phyloP scores from a whole-genome alignment of 805 yeast species.

The Ogataea trehalophila region DNA sequence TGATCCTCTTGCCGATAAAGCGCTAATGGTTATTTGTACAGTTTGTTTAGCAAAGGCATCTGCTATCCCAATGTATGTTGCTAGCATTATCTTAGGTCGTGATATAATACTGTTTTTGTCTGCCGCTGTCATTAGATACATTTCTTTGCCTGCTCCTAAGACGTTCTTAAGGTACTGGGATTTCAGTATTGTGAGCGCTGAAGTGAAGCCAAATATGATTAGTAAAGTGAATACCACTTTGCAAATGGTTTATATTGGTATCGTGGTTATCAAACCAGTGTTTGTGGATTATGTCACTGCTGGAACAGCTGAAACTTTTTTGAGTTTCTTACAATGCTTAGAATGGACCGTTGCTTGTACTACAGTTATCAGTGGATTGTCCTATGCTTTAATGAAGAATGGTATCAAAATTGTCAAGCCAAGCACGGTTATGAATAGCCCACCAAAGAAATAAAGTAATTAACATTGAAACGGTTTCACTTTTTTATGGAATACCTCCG shows the following conservation, averaged over 20 bases:
- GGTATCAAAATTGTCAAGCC: conserved; percentile 56
- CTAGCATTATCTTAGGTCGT: conserved; percentile 73
- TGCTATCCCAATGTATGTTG: conserved; percentile 66
- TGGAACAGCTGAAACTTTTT: conserved; percentile 20
- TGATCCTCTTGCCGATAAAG: conserved; percentile 94
- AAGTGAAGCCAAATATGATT: conserved; percentile 80
- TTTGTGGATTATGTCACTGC: conserved; percentile 26
- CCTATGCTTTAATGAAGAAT: conserved; percentile 64
- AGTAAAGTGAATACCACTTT: conserved; percentile 87
- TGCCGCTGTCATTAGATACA: conserved; percentile 68
- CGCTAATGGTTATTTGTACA: conserved; percentile 83
- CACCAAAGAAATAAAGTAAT: too few species aligned
- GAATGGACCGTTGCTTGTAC: conserved; percentile 63
- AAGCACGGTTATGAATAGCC: too few species aligned
- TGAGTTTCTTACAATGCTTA: conserved; percentile 24
- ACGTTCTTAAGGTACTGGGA: conserved; percentile 73
- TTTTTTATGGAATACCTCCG: too few species aligned
- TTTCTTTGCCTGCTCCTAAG: conserved; percentile 69
- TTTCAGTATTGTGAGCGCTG: conserved; percentile 73
- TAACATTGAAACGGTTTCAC: too few species aligned
- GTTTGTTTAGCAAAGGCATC: conserved; percentile 64
- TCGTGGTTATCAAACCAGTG: conserved; percentile 54
- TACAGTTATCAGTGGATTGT: conserved; percentile 72
- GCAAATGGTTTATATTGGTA: conserved; percentile 85
- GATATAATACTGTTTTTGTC: conserved; percentile 69